Conservation (phyloP, 208 protist genomes). For the Leishmania turanica region DNA sequence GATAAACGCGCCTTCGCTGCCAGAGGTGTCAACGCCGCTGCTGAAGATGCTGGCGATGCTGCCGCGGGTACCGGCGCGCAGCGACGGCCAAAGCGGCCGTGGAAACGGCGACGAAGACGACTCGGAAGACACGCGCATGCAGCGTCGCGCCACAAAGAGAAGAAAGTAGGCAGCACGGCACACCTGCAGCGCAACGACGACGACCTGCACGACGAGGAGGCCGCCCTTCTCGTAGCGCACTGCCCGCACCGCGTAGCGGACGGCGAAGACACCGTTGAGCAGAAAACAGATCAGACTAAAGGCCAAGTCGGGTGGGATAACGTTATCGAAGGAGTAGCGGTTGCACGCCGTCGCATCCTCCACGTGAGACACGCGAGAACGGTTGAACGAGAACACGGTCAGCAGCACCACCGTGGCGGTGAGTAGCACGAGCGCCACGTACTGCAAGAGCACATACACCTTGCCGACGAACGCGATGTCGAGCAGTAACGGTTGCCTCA, state of each 20-base stretch:
- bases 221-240: slow-evolving; percentile 60
- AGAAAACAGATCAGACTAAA: slow-evolving; percentile 55
- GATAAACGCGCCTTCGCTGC: not conserved
- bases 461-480: slow-evolving; percentile 25
- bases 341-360: slow-evolving; percentile 55
- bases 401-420: slow-evolving; percentile 15
- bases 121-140: slow-evolving; percentile 8
- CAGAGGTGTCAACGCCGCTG: not conserved
- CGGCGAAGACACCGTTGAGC: slow-evolving; percentile 43
- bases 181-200: slow-evolving; percentile 48
- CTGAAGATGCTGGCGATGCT: not conserved
- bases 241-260: slow-evolving; percentile 51
- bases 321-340: slow-evolving; percentile 26
- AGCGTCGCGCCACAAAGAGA: slow-evolving; percentile 22
- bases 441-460: slow-evolving; percentile 47
- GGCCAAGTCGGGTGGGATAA: slow-evolving; percentile 37
- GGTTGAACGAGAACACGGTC: slow-evolving; percentile 5
- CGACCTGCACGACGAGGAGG: slow-evolving; percentile 47
- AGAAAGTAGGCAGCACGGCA: slow-evolving; percentile 50
- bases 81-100: not conserved
- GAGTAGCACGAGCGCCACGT: slow-evolving; percentile 22
- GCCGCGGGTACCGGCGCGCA: not conserved
- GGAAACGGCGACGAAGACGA: not conserved
- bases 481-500: slow-evolving; percentile 2
- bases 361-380: slow-evolving; percentile 3